Base-by-base conservation (phyloP, 106 monocot species). In the Apostasia shenzhenica region DNA sequence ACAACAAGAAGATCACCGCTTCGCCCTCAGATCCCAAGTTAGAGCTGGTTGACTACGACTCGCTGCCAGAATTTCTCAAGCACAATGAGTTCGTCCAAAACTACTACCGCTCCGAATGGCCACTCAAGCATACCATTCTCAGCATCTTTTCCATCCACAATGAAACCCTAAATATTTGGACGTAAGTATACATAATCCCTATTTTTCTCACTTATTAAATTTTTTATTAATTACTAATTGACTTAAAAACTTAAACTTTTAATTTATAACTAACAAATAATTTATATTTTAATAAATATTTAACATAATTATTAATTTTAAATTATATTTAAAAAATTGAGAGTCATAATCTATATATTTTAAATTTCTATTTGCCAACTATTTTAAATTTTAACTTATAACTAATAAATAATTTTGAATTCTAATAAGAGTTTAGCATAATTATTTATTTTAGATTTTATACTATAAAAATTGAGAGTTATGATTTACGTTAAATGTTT, bases 161-260 rank as follows among this genome's bases (percentile, higher is more conserved):
- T 58, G 91, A 92, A 73, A 91, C 91, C 41, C 72, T 92, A 73
- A 92, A 92, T 60, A 74, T 92, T 65, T 88, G 91, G 88, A 84
- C 91, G 91, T 92, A 82, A 87, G 80, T 43, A 61, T 9, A 51
- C 52, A 10, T 14, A 1, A 48, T 39, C 45, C 39, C 49, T 39
- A 9, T 38, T 39, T 41, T 42, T 70, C 26, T 9, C 38, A 2
- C 8, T 9, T 66, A 14, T 42, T 45, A 45, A 4, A 14, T 2
- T 53, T 10, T 43, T 1, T 53, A 43, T 37, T 4, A 39, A 0
- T 39, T 43, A 52, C 1, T 0, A 44, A 1, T 10, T 1, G 7
- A 6, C 26, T 0, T 26, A 26, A 26, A 26, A 26, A 26, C 26
- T 26, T 26, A 26, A 26, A 26, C 26, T 26, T 26, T 26, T 26